Evolutionary conservation across 2,329 filamentous ascomycete species (phyloP), one percentile per base, ranked within the genome.

Genomic region (Colletotrichum agaves): DNA sequence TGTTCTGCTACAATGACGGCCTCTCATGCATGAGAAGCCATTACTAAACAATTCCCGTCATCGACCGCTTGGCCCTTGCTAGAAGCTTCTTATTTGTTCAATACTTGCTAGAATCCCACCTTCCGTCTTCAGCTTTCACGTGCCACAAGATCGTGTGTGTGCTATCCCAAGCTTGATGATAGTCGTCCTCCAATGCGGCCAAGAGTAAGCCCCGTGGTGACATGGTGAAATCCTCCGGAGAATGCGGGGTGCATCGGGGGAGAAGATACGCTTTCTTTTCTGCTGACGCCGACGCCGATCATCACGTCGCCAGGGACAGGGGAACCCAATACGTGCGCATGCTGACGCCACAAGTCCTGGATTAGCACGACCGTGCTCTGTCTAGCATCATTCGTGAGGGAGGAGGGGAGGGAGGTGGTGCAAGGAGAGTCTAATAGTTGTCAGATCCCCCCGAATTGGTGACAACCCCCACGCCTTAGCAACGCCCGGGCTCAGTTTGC

Each of bases 241-340:
- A 61, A 35, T 63, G 61, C 61, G 50, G 61, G 61, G 61, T 63
- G 61, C 61, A 63, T 63, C 17, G 47, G 50, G 41, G 49, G 50
- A n/a, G 21, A 47, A 12, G 23, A 7, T 1, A 27, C 61, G 31
- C 13, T 11, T 1, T 37, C 13, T 11, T 1, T 37, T n/a, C 41
- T 31, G 27, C 27, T 27, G 27, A 41, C 31, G 17, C 19, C 19
- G 6, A 3, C 19, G 50, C 39, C 39, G 43, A 57, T 63, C 50
- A 49, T 31, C 52, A 63, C 23, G 15, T 33, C 19, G 12, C n/a
- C 10, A n/a, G 17, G 15, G 3, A 11, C 4, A 4, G 21, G 15
- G 23, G 5, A 17, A 15, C n/a, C 55, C 37, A 5, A 49, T 62
- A 55, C 37, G 47, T 35, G 17, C 60, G 60, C 23, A 13, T 19